Evolutionary conservation across 108 stramenopile species (phyloP).

Genomic region (Stephanodiscus minutulus): DNA sequence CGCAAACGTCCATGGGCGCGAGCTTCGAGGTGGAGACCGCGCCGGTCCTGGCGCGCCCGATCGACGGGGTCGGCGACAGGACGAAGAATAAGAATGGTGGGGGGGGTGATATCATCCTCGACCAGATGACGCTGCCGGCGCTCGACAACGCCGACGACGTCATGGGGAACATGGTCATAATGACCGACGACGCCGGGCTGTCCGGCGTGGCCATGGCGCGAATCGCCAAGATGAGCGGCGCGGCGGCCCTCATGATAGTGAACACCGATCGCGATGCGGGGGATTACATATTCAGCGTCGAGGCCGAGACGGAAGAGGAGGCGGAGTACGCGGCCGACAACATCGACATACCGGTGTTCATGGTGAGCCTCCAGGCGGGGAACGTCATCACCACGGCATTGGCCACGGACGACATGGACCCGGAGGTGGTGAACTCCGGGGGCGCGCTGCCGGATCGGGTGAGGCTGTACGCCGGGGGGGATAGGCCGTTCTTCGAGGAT

Average conservation of each 20-base stretch:
- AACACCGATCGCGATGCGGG: constrained; percentile 78
- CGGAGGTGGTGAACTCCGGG: constrained; percentile 56
- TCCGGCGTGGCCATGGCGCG: constrained; percentile 79
- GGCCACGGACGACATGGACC: constrained; percentile 54
- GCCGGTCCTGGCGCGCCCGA: constrained; percentile 75
- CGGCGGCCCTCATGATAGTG: constrained; percentile 85
- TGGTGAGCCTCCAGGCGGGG: constrained; percentile 85
- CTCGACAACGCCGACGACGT: constrained; percentile 79
- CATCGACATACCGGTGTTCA: constrained; percentile 88
- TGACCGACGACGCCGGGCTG: constrained; percentile 77
- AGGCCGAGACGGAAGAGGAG: constrained; percentile 57
- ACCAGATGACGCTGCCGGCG: constrained; percentile 30
- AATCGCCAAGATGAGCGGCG: constrained; percentile 79
- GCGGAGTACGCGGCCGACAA: constrained; percentile 51
- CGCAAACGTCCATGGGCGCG: constrained; percentile 82
- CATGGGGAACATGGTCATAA: constrained; percentile 84
- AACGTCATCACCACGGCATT: constrained; percentile 83
- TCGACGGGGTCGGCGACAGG: constrained; percentile 63
- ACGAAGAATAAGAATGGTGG: constrained; percentile 17
- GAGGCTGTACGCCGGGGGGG: constrained; percentile 85
- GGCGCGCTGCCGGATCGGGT: constrained; percentile 59
- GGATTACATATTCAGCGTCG: constrained; percentile 82
- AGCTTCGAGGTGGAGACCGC: constrained; percentile 86
- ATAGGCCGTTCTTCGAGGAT: constrained; percentile 93
- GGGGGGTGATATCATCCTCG: constrained; percentile 4